A percentile compares a stretch with the other conserved stretches of the same genome.
These are phyloP conservation scores for Raffaelea arxii DNA, from an alignment of 2,329 filamentous ascomycete genomes.

Conservation along the genomic window DNA sequence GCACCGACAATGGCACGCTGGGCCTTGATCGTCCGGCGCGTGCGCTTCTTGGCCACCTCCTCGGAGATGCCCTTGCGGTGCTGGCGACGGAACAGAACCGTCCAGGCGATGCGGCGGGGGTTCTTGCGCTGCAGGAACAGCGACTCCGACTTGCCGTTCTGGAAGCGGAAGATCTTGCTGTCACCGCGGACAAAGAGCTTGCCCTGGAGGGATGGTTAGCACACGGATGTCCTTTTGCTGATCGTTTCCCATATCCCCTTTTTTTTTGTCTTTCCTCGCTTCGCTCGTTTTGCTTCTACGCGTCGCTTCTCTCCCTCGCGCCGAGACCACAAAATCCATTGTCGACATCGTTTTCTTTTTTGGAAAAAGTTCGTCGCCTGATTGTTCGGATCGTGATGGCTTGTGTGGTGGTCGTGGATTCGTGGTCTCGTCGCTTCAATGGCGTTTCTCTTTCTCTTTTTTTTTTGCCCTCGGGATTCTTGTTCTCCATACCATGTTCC, in stretches of 20 bases:
- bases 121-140: slow-evolving; percentile 99
- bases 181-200: slow-evolving; percentile 99
- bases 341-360: no score
- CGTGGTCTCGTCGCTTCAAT: no score
- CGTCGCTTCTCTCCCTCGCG: no score
- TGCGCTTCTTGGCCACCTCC: slow-evolving; percentile 99
- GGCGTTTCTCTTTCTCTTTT: no score
- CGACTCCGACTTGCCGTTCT: slow-evolving; percentile 99
- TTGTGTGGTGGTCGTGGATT: no score
- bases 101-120: slow-evolving; percentile 98
- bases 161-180: slow-evolving; percentile 99
- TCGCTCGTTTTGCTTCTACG: not conserved
- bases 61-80: slow-evolving; percentile 99
- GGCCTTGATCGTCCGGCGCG: slow-evolving; percentile 93
- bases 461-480: no score
- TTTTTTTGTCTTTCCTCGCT: not conserved
- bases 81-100: slow-evolving; percentile 93
- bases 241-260: not conserved
- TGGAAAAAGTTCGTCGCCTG: no score
- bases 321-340: no score
- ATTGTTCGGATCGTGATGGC: no score
- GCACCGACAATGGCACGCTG: slow-evolving; percentile 99
- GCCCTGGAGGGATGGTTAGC: slow-evolving; percentile 50
- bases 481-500: no score
- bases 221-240: not conserved